A percentile compares a stretch with the other conserved stretches of the same genome.
phyloP scores from a whole-genome alignment of 1,284 basidiomycete species.

The Abortiporus biennis region DNA sequence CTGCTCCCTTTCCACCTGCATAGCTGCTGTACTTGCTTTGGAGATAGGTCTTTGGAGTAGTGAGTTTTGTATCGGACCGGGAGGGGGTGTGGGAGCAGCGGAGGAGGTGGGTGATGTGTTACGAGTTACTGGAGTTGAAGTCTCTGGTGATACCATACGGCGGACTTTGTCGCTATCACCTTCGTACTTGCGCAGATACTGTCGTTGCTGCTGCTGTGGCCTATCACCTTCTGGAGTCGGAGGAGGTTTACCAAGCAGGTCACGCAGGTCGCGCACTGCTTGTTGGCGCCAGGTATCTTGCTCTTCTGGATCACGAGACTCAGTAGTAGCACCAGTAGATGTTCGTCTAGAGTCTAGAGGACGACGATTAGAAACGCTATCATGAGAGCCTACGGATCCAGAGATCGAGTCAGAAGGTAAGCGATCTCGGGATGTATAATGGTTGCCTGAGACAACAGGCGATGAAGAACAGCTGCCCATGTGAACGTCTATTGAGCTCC shows the following conservation, averaged over 20 bases:
- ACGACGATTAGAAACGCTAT: neutral
- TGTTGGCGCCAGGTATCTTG: slow-evolving; percentile 9
- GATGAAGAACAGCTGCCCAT: slow-evolving; percentile 27
- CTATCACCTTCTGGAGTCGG: too few relatives aligned
- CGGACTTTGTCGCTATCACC: too few relatives aligned
- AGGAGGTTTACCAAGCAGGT: too few relatives aligned
- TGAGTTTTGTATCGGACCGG: slow-evolving; percentile 6
- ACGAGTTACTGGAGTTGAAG: slow-evolving; percentile 9
- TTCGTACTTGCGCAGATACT: too few relatives aligned
- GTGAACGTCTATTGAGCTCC: slow-evolving; percentile 23
- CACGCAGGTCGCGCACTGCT: too few relatives aligned
- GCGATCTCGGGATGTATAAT: slow-evolving; percentile 16
- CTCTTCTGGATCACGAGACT: neutral
- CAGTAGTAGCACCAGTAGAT: too few relatives aligned
- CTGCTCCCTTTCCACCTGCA: slow-evolving; percentile 17
- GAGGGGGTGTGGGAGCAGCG: slow-evolving; percentile 4
- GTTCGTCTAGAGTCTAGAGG: neutral
- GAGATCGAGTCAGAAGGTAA: slow-evolving; percentile 13
- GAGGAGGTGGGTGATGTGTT: slow-evolving; percentile 13
- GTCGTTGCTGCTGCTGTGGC: too few relatives aligned
- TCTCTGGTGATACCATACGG: slow-evolving; percentile 2
- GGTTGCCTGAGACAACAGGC: slow-evolving; percentile 16
- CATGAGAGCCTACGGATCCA: slow-evolving; percentile 1
- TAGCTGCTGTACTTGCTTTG: slow-evolving; percentile 19
- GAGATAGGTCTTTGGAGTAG: slow-evolving; percentile 12